Percentiles rank a stretch among this genome's conserved stretches.
Evolutionary conservation across 495 filamentous ascomycete genomes (phyloP).

Genomic region (Friedmanniomyces endolithicus): DNA sequence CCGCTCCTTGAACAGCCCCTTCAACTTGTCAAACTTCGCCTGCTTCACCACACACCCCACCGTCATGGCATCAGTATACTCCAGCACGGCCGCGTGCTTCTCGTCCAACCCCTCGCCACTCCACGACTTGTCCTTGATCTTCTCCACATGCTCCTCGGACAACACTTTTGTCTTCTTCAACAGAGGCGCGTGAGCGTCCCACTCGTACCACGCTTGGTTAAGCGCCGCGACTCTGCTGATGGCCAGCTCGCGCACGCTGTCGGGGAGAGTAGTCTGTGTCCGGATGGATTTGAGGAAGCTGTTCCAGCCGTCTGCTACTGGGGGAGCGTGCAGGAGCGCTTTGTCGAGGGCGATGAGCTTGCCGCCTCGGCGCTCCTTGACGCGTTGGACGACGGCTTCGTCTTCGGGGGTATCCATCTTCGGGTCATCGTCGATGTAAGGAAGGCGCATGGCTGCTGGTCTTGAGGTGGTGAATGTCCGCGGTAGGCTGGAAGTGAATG

Average conservation of each 20-base stretch:
- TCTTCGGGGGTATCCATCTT: constrained; percentile 12
- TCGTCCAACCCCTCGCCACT: constrained; percentile 34
- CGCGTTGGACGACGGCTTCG: constrained; percentile 44
- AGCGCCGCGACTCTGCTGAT: constrained; percentile 64
- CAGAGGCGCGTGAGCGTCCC: constrained; percentile 62
- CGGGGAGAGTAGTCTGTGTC: constrained; percentile 47
- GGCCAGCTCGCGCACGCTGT: constrained; percentile 53
- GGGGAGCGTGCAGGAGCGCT: constrained; percentile 58
- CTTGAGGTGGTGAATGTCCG: not conserved
- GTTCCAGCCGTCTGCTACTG: constrained; percentile 68
- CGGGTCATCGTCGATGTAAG: constrained; percentile 18
- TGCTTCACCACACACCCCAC: constrained; percentile 50
- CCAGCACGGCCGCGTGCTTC: constrained; percentile 51
- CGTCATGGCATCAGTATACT: constrained; percentile 68
- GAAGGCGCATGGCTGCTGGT: constrained; percentile 19
- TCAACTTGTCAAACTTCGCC: constrained; percentile 48
- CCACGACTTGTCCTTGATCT: constrained; percentile 15
- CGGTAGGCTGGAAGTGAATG: not conserved
- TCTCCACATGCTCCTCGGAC: constrained; percentile 15
- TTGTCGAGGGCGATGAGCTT: constrained; percentile 60
- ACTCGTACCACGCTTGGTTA: constrained; percentile 67
- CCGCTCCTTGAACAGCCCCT: constrained; percentile 45
- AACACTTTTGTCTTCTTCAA: constrained; percentile 31
- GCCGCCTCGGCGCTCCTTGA: constrained; percentile 51
- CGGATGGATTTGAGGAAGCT: constrained; percentile 63